Conservation (phyloP, 2,329 filamentous ascomycete genomes). For the Davidsoniella australis region DNA sequence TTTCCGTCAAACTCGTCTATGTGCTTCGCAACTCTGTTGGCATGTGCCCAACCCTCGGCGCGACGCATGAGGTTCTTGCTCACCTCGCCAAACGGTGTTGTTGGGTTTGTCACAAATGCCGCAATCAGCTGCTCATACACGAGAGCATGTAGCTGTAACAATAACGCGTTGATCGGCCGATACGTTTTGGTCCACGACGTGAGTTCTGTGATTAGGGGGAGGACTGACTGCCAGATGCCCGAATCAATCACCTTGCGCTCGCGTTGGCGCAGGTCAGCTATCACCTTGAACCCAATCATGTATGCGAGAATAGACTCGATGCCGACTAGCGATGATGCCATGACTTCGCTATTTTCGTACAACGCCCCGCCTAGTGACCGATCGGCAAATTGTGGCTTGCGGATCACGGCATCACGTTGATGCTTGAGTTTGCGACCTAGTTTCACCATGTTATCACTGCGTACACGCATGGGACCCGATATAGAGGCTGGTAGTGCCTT, state of each 20-base stretch:
- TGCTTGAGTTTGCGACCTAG: constrained; percentile 38
- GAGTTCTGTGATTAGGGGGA: constrained; percentile 27
- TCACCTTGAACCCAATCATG: constrained; percentile 34
- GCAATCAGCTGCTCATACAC: constrained; percentile 29
- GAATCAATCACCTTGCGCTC: constrained; percentile 27
- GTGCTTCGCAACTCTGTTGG: constrained; percentile 18
- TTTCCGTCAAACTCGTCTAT: neutral
- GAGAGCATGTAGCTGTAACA: constrained; percentile 27
- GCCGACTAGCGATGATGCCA: constrained; percentile 26
- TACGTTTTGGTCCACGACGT: constrained; percentile 21
- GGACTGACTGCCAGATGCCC: constrained; percentile 25
- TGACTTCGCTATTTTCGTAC: constrained; percentile 18
- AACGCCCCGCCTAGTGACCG: constrained; percentile 16
- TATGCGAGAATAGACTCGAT: constrained; percentile 36
- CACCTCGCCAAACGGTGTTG: constrained; percentile 19
- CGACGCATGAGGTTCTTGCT: constrained; percentile 12
- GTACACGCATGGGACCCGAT: constrained; percentile 11
- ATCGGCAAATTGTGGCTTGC: constrained; percentile 15
- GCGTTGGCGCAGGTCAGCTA: constrained; percentile 28
- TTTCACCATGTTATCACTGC: constrained; percentile 18
- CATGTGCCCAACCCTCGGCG: constrained; percentile 12
- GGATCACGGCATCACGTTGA: constrained; percentile 29
- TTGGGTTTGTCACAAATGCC: constrained; percentile 18
- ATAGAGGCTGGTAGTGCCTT: neutral
- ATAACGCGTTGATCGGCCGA: constrained; percentile 25